Base-by-base conservation (phyloP, 345 rosid genomes). In the Turnera subulata region DNA sequence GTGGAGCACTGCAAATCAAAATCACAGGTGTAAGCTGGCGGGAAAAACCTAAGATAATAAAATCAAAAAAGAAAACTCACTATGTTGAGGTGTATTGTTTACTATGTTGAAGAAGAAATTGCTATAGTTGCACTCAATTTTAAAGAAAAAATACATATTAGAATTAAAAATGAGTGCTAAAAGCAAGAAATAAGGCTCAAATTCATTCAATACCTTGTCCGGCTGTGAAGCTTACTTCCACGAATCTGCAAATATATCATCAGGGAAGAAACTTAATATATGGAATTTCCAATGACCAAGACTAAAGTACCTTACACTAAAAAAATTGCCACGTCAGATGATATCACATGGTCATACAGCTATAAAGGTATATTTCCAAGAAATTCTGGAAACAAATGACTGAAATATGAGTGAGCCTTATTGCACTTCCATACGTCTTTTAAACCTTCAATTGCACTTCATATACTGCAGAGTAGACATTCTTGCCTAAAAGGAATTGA, bases 191-290 rank as follows among this genome's bases (percentile, higher is more conserved):
- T 18, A 13, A 32, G 35, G 21, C 53, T 38, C 11, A 46, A 66
- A 66, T 20, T 37, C 56, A 71, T 46, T 53, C 55, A 35, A 55
- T 85, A 94, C 99, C 97, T 94, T 54, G 92, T 74, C 59, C 97
- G 84, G 69, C 80, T 94, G 66, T 94, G 97, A 52, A 94, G 92
- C 77, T 84, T 94, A 73, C 99, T 81, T 68, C 99, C 96, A 37
- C 99, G 95, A 68, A 94, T 75, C 99, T 94, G 81, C 46, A 63
- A 35, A 10, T 0, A 2, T n/a, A 19, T 13, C 11, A 32, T 26
- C 40, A 13, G 14, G 11, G 56, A 49, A 49, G 5, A 14, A 15
- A 20, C 3, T 2, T 33, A 14, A 18, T 42, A 53, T 6, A 42
- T 4, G 16, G 7, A 13, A 42, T 42, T 42, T 29, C 35, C 35